Evolutionary conservation across 2,329 filamentous ascomycete species (phyloP), one percentile per base, ranked within the genome.

Genomic region (Alternaria atra): DNA sequence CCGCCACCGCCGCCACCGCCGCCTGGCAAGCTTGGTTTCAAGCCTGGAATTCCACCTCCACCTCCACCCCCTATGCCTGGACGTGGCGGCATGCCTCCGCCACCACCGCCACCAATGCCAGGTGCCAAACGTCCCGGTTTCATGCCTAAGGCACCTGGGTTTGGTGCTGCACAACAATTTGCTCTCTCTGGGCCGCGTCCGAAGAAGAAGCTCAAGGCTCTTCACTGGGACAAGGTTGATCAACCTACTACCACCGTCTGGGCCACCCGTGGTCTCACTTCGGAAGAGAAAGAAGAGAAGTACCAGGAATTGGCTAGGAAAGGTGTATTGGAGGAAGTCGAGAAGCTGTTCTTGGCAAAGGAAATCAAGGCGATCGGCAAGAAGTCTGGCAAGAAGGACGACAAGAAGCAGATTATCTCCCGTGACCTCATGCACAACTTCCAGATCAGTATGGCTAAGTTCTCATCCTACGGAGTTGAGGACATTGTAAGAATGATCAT

Each of bases 181-280:
- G 88, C 90, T 43, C 81, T 97, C 71, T 90, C 92, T 35, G 91
- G 93, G 62, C 92, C 93, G 53, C 86, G 94, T 70, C 93, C 95
- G 23, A 98, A 97, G 87, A 98, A 97, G 89, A 99, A 98, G 85
- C 92, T 99, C 80, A 99, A 99, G 88, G 94, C 94, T 60, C 86
- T 99, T 69, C 95, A 99, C 82, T 98, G 95, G 94, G 95, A 99
- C 81, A 98, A 98, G 84, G 93, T 99, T 55, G 95, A 99, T 80
- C 87, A 91, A 54, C 92, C 93, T 23, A 89, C 95, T 77, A 91
- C 93, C 52, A 97, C 94, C 55, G 92, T 97, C 71, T 98, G 94
- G 94, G 94, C 93, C 34, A 86, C 88, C 7, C 93, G 97, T 78
- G 88, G 91, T 30, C 91, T 92, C 5, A 96, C 92, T n/a, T 87